phyloP scores from a whole-genome alignment of 83 land plant species.

The Picea engelmannii region DNA sequence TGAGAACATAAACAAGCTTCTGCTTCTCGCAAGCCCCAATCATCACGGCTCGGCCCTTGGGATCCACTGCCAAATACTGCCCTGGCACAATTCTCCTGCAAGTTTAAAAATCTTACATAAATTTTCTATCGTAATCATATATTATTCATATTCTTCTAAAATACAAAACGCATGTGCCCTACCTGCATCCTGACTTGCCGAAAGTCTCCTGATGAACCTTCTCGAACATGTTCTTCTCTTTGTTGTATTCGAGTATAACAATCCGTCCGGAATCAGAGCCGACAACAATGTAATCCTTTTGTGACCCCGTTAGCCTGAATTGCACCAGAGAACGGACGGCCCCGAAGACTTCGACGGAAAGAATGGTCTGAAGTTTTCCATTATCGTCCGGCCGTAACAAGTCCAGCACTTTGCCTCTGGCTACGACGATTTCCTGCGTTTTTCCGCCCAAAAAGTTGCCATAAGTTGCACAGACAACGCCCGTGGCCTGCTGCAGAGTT shows the following conservation, averaged over 20 bases:
- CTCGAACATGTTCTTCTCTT: slow-evolving; percentile 80
- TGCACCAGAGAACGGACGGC: slow-evolving; percentile 84
- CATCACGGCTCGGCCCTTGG: slow-evolving; percentile 96
- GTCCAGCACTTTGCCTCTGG: slow-evolving; percentile 87
- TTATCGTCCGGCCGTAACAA: slow-evolving; percentile 91
- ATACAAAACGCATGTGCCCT: too few species aligned
- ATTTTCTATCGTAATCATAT: too few species aligned
- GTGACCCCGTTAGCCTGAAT: slow-evolving; percentile 93
- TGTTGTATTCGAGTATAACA: slow-evolving; percentile 89
- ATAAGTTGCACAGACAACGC: slow-evolving; percentile 79
- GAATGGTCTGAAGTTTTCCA: slow-evolving; percentile 90
- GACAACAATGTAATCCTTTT: slow-evolving; percentile 94
- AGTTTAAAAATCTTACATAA: too few species aligned
- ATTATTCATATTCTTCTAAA: too few species aligned
- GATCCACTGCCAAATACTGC: slow-evolving; percentile 91
- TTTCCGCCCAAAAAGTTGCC: slow-evolving; percentile 95
- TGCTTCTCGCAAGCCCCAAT: slow-evolving; percentile 93
- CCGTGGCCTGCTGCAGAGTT: slow-evolving; percentile 88
- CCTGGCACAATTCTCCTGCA: slow-evolving; percentile 98
- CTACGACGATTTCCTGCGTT: slow-evolving; percentile 89
- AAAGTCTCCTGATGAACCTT: slow-evolving; percentile 96
- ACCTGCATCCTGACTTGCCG: slow-evolving; percentile 98
- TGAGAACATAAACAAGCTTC: slow-evolving; percentile 97
- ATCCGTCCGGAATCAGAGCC: slow-evolving; percentile 97
- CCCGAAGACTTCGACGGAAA: slow-evolving; percentile 95